Percentiles rank a stretch among this genome's conserved stretches.
Conservation (phyloP, 306 rosid genomes). For the Cicer bijugum region DNA sequence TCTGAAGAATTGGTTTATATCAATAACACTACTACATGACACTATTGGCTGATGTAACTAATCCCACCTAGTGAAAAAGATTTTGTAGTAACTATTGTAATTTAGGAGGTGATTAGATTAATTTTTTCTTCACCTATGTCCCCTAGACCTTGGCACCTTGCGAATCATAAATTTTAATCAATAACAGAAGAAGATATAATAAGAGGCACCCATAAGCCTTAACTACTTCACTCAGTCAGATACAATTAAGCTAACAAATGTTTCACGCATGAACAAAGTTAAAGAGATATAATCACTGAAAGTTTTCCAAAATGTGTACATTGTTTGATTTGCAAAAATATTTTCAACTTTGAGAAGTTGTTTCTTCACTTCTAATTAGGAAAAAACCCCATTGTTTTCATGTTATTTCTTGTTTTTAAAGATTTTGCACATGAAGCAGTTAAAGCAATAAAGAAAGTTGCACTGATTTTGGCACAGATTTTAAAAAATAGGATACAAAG, state of each 20-base stretch:
- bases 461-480: not conserved
- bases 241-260: conserved; percentile 17
- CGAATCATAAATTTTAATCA: conserved; percentile 5
- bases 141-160: not conserved
- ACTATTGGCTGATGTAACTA: no score
- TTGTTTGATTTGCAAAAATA: not conserved
- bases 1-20: not conserved
- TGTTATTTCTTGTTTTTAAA: not conserved
- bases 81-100: not conserved
- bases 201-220: conserved; percentile 31
- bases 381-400: not conserved
- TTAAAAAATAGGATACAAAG: not conserved
- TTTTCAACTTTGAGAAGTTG: not conserved
- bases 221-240: not conserved
- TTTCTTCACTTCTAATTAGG: not conserved
- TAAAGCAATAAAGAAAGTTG: not conserved
- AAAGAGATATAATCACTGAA: conserved; percentile 8
- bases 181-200: not conserved
- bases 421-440: conserved; percentile 8
- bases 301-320: conserved; percentile 19
- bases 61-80: not conserved
- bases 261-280: conserved; percentile 1
- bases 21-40: not conserved
- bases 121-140: not conserved
- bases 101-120: conserved; percentile 6